phyloP scores from a whole-genome alignment of 495 filamentous ascomycete species.

The Friedmanniomyces simplex region DNA sequence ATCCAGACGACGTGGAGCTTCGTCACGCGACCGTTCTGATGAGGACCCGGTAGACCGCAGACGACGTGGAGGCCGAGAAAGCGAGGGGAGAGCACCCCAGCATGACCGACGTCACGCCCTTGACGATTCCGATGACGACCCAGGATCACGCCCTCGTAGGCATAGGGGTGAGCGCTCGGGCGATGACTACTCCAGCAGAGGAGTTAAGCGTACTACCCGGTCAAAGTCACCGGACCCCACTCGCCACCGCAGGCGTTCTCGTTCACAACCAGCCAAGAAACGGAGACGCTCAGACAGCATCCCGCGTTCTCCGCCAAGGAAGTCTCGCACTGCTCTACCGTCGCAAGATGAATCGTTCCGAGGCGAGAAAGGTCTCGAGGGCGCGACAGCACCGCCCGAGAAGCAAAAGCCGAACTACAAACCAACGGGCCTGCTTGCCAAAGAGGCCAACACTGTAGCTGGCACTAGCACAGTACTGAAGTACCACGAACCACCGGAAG shows the following conservation, averaged over 20 bases:
- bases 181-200: neutral
- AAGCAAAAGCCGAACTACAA: conserved; percentile 85
- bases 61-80: too few relatives aligned
- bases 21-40: too few relatives aligned
- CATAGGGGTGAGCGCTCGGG: neutral
- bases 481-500: conserved; percentile 91
- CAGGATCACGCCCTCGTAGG: too few relatives aligned
- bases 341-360: conserved; percentile 31
- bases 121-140: neutral
- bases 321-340: conserved; percentile 27
- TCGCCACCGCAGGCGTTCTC: conserved; percentile 4
- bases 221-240: conserved; percentile 15
- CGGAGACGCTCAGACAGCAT: conserved; percentile 3
- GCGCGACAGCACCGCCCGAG: conserved; percentile 35
- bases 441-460: conserved; percentile 72
- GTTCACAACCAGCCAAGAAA: conserved; percentile 16
- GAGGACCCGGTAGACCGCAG: too few relatives aligned
- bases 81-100: neutral
- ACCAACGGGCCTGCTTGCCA: conserved; percentile 70
- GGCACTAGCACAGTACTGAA: conserved; percentile 68
- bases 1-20: neutral
- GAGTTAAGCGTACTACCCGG: neutral
- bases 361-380: conserved; percentile 6
- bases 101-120: neutral
- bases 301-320: conserved; percentile 16